phyloP scores from a whole-genome alignment of 345 rosid genomes.

The Psidium guajava region DNA sequence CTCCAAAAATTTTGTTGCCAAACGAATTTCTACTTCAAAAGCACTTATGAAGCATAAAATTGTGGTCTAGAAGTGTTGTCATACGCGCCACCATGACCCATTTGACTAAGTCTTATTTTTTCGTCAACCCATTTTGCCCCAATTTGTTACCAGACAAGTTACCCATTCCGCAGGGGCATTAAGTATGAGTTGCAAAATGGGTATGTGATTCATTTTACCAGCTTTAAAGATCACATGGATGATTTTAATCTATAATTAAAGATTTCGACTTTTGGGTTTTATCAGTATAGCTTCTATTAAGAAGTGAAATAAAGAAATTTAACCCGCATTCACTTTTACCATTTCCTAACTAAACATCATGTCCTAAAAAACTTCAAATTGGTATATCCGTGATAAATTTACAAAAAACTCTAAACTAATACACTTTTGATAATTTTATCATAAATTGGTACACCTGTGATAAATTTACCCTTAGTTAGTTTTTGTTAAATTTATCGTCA shows the following conservation, averaged over 20 bases:
- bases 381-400: too few relatives aligned
- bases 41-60: too few relatives aligned
- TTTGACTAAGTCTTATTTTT: background rate
- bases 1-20: too few relatives aligned
- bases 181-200: background rate
- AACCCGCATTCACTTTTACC: background rate
- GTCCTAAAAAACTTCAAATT: too few relatives aligned
- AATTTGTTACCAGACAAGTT: background rate
- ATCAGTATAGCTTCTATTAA: background rate
- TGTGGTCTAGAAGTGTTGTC: too few relatives aligned
- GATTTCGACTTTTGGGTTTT: background rate
- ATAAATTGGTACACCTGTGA: too few relatives aligned
- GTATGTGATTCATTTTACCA: background rate
- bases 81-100: background rate
- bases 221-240: background rate
- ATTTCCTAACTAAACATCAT: background rate
- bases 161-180: background rate
- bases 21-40: too few relatives aligned
- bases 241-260: background rate
- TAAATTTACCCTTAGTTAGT: too few relatives aligned
- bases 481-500: too few relatives aligned
- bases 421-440: too few relatives aligned
- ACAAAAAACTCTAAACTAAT: too few relatives aligned
- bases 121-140: background rate
- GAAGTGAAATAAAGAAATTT: background rate